These are phyloP conservation scores for Aphanomyces stellatus DNA, from an alignment of 352 stramenopile species.

Conservation along the genomic window DNA sequence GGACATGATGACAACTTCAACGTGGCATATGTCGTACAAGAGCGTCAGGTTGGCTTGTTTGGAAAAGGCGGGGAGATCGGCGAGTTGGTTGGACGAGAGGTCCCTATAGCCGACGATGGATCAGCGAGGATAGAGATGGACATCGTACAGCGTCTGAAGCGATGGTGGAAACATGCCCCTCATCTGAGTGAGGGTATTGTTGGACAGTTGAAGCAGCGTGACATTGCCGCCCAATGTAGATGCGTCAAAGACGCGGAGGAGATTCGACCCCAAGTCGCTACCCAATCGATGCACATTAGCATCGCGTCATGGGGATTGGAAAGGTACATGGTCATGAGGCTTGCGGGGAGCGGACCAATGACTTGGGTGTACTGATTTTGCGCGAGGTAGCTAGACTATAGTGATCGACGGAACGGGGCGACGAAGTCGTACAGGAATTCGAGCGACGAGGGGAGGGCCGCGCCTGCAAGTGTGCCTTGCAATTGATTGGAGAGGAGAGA, in stretches of 20 bases:
- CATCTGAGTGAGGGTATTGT: neutral
- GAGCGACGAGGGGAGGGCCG: neutral
- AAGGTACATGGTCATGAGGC: neutral
- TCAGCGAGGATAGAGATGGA: neutral
- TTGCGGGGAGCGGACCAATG: neutral
- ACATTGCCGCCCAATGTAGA: neutral
- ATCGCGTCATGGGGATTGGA: neutral
- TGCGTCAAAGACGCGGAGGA: neutral
- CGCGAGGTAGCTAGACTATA: neutral
- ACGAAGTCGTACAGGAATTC: neutral
- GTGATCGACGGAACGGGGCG: neutral
- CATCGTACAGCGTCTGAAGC: neutral
- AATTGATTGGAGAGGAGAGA: neutral
- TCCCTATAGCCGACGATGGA: neutral
- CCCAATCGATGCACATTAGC: neutral
- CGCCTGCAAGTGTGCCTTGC: conserved; percentile 5
- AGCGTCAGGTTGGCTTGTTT: neutral
- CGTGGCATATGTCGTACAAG: neutral
- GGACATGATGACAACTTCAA: neutral
- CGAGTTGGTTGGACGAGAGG: neutral
- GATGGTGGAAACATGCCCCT: neutral
- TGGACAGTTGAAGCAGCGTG: neutral
- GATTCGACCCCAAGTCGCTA: conserved; percentile 1
- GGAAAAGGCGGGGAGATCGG: neutral
- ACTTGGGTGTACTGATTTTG: conserved; percentile 3